Evolutionary conservation across 108 stramenopile genomes (phyloP), one percentile per base, ranked within the genome.

Genomic region (Parietichytrium sp.): DNA sequence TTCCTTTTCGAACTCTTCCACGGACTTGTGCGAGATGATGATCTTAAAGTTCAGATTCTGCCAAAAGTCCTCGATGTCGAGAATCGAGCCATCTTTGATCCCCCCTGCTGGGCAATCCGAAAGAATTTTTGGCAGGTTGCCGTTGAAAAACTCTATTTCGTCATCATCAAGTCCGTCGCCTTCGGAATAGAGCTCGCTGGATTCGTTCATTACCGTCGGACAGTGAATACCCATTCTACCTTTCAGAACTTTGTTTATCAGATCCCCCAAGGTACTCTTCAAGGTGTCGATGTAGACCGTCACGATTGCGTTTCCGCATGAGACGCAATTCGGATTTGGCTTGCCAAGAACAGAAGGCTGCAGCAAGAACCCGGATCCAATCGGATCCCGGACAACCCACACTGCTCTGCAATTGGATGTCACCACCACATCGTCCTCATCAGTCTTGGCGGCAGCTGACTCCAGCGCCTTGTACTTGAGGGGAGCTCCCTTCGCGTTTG

Each of bases 21-120:
- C 55, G 30, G 90, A 90, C 81, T 87, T 84, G 78, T 95, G 95
- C 16, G 85, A 79, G 6, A 96, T 83, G 72, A 81, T 80, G 4
- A 96, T 54, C 51, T 92, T 87, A 47, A 96, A 89, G 81, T 91
- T 91, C 89, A 97, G 84, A 83, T 94, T 91, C 87, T 95, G 95
- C 16, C 92, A 83, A 79, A 94, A 93, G 86, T 97, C 96, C 81
- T 94, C 93, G 42, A 97, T 81, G 3, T 86, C 84, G 51, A 96
- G 49, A 12, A 92, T 90, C 31, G 92, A 91, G 13, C 94, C 94
- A 54, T 95, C 91, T 38, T 89, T 84, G 72, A 95, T 91, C 3
- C 96, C 96, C n/a, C 96, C 96, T 6, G 53, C 81, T 18, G 85
- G 85, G 47, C 82, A 79, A 25, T 29, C 27, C 18, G 48, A 31